Percentiles rank a stretch among this genome's conserved stretches.
These are phyloP conservation scores for Solioccasus polychromus DNA, from an alignment of 768 basidiomycete species.

Conservation along the genomic window DNA sequence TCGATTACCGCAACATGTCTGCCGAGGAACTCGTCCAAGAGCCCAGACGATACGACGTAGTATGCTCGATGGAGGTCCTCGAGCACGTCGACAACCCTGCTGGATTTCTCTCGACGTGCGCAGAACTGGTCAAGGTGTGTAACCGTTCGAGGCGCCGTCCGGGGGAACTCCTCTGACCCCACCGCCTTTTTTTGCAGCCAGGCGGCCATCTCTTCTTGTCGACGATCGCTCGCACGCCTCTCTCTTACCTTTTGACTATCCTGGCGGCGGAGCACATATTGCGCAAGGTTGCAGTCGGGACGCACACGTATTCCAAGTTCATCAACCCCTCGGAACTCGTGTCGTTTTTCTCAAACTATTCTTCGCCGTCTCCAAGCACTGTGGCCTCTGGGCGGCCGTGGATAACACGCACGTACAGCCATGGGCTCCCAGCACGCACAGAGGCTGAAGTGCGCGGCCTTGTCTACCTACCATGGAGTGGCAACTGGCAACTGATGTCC, in stretches of 20 bases:
- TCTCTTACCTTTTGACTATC: slow-evolving; percentile 69
- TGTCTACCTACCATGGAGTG: slow-evolving; percentile 68
- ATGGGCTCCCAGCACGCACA: slow-evolving; percentile 51
- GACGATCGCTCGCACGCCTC: slow-evolving; percentile 84
- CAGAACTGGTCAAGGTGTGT: slow-evolving; percentile 81
- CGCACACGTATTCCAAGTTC: slow-evolving; percentile 90
- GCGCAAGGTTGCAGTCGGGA: slow-evolving; percentile 77
- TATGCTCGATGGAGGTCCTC: slow-evolving; percentile 96
- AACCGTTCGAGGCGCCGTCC: not conserved
- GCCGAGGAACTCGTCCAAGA: slow-evolving; percentile 73
- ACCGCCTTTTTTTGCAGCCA: slow-evolving; percentile 54
- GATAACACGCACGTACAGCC: slow-evolving; percentile 52
- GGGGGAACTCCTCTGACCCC: slow-evolving; percentile 7
- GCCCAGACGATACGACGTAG: slow-evolving; percentile 76
- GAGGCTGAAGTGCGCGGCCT: slow-evolving; percentile 82
- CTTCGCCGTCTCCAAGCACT: slow-evolving; percentile 20
- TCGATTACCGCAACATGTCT: slow-evolving; percentile 69
- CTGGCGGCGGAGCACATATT: slow-evolving; percentile 80
- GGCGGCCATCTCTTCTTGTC: slow-evolving; percentile 95
- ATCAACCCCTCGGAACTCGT: slow-evolving; percentile 84
- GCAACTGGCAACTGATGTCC: slow-evolving; percentile 68
- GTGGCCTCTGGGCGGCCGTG: slow-evolving; percentile 40
- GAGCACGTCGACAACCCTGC: slow-evolving; percentile 96
- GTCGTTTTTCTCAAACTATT: slow-evolving; percentile 71
- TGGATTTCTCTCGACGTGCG: slow-evolving; percentile 77